phyloP scores from a whole-genome alignment of 2,329 filamentous ascomycete species.

The Pestalotiopsis sp. region DNA sequence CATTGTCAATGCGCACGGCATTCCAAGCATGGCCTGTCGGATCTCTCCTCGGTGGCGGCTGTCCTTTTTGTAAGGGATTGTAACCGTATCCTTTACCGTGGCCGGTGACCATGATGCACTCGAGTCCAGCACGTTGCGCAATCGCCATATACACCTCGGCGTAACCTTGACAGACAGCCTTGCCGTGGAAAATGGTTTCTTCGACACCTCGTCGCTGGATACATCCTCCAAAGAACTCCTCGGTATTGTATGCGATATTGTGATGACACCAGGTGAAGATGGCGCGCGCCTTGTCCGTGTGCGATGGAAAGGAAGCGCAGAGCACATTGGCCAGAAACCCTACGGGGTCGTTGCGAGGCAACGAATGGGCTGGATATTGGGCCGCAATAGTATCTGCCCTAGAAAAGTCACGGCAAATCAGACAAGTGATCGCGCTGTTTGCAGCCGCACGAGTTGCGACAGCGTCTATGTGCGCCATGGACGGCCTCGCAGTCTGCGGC shows the following conservation, averaged over 20 bases:
- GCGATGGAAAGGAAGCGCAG: constrained; percentile 76
- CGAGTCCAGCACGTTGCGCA: constrained; percentile 76
- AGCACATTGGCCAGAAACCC: constrained; percentile 77
- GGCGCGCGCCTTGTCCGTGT: constrained; percentile 87
- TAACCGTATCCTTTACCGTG: constrained; percentile 89
- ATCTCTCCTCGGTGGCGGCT: constrained; percentile 64
- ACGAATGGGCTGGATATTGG: constrained; percentile 70
- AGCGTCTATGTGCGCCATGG: constrained; percentile 51
- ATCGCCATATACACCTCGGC: constrained; percentile 80
- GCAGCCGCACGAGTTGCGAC: constrained; percentile 34
- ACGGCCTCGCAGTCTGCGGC: constrained; percentile 54
- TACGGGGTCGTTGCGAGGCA: constrained; percentile 68
- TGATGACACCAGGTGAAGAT: constrained; percentile 97
- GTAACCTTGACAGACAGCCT: constrained; percentile 91
- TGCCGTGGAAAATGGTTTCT: constrained; percentile 73
- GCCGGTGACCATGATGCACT: constrained; percentile 73
- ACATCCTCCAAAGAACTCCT: constrained; percentile 74
- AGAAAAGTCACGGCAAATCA: constrained; percentile 87
- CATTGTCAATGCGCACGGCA: constrained; percentile 82
- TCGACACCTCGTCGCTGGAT: constrained; percentile 69
- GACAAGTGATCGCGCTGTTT: constrained; percentile 50
- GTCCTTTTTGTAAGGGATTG: constrained; percentile 60
- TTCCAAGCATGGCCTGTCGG: constrained; percentile 85
- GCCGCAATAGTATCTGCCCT: constrained; percentile 77
- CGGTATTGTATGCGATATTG: constrained; percentile 84